Evolutionary conservation across 2,329 filamentous ascomycete genomes (phyloP).

Genomic region (Claviceps purpurea): DNA sequence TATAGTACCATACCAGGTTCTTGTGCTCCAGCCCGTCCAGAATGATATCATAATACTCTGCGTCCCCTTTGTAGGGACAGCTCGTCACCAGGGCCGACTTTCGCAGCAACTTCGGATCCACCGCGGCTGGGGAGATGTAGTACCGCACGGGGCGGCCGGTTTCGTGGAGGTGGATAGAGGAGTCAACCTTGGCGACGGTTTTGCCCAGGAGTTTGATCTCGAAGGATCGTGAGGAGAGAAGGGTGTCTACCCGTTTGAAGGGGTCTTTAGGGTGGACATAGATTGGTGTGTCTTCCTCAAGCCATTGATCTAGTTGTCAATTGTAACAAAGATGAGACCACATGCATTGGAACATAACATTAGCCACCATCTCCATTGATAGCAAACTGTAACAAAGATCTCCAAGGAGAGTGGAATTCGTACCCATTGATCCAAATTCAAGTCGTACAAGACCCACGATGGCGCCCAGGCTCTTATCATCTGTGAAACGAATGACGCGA

Average conservation of each 20-base stretch:
- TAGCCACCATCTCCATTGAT: too few relatives aligned
- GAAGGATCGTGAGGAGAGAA: slow-evolving; percentile 40
- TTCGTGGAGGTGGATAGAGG: slow-evolving; percentile 43
- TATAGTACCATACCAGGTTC: slow-evolving; percentile 51
- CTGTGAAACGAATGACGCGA: slow-evolving; percentile 24
- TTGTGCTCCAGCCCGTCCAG: slow-evolving; percentile 28
- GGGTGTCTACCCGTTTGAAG: slow-evolving; percentile 49
- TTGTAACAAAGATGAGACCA: too few relatives aligned
- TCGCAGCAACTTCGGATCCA: slow-evolving; percentile 30
- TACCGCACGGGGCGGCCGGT: slow-evolving; percentile 45
- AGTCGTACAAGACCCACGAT: slow-evolving; percentile 20
- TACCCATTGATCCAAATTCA: slow-evolving; percentile 23
- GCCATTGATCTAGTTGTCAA: slow-evolving; percentile 20
- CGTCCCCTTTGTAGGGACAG: slow-evolving; percentile 57
- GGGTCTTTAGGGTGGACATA: slow-evolving; percentile 54
- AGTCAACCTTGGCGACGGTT: slow-evolving; percentile 31
- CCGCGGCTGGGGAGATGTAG: slow-evolving; percentile 41
- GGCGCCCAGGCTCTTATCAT: slow-evolving; percentile 22
- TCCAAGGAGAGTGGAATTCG: background rate
- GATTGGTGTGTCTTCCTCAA: slow-evolving; percentile 46
- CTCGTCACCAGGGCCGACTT: slow-evolving; percentile 38
- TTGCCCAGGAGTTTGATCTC: slow-evolving; percentile 34
- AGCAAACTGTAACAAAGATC: too few relatives aligned
- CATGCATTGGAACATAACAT: too few relatives aligned
- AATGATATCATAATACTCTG: slow-evolving; percentile 45